A percentile compares a stretch with the other conserved stretches of the same genome.
These are phyloP conservation scores for Aechmea fasciata DNA, from an alignment of 176 grass and related monocot species.

Conservation along the genomic window DNA sequence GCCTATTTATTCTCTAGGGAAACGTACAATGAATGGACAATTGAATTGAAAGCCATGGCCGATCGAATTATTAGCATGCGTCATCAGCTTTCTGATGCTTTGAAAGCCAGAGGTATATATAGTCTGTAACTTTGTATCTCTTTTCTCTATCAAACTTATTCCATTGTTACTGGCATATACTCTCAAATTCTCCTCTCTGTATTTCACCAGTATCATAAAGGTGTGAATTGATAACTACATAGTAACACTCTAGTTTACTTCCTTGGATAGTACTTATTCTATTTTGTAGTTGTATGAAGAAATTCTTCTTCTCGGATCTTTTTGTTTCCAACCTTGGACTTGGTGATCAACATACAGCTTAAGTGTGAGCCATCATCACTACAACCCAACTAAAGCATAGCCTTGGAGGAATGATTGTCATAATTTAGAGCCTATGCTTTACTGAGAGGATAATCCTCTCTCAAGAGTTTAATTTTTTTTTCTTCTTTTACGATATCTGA, in stretches of 20 bases:
- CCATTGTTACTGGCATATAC: background rate
- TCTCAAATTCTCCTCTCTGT: background rate
- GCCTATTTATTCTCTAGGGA: constrained; percentile 31
- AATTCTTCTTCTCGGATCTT: too few relatives aligned
- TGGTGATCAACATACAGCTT: too few relatives aligned
- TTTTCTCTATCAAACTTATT: background rate
- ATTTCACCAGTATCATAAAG: background rate
- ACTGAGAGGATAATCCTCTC: too few relatives aligned
- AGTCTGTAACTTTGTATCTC: background rate
- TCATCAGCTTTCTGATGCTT: constrained; percentile 71
- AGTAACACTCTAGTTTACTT: constrained; percentile 6
- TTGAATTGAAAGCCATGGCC: constrained; percentile 95
- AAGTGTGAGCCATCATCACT: too few relatives aligned
- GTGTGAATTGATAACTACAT: constrained; percentile 7
- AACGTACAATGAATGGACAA: constrained; percentile 84
- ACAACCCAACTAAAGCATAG: too few relatives aligned
- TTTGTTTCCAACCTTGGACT: too few relatives aligned
- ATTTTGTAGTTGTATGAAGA: too few relatives aligned
- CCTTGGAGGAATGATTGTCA: too few relatives aligned
- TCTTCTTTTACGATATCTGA: too few relatives aligned
- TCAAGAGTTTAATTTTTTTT: too few relatives aligned
- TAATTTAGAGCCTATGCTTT: too few relatives aligned
- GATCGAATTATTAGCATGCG: constrained; percentile 95
- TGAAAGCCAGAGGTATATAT: constrained; percentile 55
- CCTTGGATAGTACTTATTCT: background rate